Conservation (phyloP, 1,284 basidiomycete species). For the Ustilago bromivora region DNA sequence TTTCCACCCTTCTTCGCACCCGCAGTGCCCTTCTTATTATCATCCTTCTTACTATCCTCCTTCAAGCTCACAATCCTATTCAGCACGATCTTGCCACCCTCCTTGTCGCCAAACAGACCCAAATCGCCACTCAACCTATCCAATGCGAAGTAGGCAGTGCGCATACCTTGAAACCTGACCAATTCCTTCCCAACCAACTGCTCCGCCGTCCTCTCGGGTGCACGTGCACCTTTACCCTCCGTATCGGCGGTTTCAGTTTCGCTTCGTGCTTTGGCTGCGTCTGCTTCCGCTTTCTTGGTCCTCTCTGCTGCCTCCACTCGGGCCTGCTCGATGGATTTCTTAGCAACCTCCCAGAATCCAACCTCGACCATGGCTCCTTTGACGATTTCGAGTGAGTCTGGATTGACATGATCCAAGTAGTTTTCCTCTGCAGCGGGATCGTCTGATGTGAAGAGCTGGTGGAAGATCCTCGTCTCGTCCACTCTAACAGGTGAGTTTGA, state of each 20-base stretch:
- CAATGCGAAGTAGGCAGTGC: slow-evolving; percentile 93
- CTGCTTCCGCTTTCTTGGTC: slow-evolving; percentile 72
- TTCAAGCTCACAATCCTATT: slow-evolving; percentile 96
- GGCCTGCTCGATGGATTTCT: slow-evolving; percentile 78
- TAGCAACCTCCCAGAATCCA: slow-evolving; percentile 88
- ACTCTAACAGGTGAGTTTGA: slow-evolving; percentile 84
- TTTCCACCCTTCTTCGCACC: slow-evolving; percentile 24
- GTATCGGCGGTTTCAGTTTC: slow-evolving; percentile 25
- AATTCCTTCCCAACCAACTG: slow-evolving; percentile 91
- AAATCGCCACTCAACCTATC: slow-evolving; percentile 77
- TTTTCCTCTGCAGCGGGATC: slow-evolving; percentile 82
- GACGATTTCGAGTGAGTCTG: slow-evolving; percentile 82
- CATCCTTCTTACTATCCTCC: slow-evolving; percentile 76
- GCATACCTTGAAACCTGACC: slow-evolving; percentile 94
- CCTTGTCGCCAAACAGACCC: slow-evolving; percentile 70
- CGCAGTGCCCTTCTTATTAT: slow-evolving; percentile 26
- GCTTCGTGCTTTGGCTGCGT: slow-evolving; percentile 68
- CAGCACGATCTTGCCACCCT: slow-evolving; percentile 84
- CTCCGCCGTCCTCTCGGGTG: slow-evolving; percentile 74
- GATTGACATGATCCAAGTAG: slow-evolving; percentile 82
- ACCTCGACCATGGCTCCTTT: slow-evolving; percentile 86
- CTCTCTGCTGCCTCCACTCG: slow-evolving; percentile 75
- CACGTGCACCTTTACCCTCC: slow-evolving; percentile 36
- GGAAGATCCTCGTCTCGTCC: slow-evolving; percentile 91
- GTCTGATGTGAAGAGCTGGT: slow-evolving; percentile 92